phyloP scores from a whole-genome alignment of 371 early-diverging fungal genomes.

The Racocetra persica region DNA sequence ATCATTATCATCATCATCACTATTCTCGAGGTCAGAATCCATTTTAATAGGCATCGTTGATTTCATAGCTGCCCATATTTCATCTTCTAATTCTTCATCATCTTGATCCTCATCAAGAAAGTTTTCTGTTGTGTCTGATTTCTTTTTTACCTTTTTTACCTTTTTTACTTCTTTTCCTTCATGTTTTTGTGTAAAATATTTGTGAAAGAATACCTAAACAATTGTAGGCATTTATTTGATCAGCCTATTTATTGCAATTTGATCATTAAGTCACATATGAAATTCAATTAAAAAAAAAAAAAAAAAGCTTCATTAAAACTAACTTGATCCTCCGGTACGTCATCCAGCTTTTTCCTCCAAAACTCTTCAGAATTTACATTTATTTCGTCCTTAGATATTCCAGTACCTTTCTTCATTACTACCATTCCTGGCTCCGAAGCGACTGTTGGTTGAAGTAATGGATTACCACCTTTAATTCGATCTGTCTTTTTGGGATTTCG shows the following conservation, averaged over 20 bases:
- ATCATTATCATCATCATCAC: too few relatives aligned
- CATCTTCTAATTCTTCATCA: constrained; percentile 59
- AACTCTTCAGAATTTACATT: constrained; percentile 70
- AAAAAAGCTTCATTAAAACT: neutral
- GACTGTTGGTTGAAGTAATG: constrained; percentile 69
- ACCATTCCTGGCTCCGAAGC: constrained; percentile 44
- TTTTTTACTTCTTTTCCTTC: constrained; percentile 45
- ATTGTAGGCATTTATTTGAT: constrained; percentile 24
- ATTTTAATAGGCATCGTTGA: constrained; percentile 56
- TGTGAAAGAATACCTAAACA: constrained; percentile 79
- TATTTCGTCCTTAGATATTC: constrained; percentile 46
- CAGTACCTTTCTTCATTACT: constrained; percentile 53
- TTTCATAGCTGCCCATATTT: constrained; percentile 60
- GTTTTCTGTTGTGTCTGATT: constrained; percentile 52
- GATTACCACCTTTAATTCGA: constrained; percentile 45
- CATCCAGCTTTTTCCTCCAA: constrained; percentile 61
- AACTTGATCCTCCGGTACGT: constrained; percentile 73
- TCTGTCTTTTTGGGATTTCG: constrained; percentile 89
- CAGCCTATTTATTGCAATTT: constrained; percentile 16
- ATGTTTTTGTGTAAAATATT: constrained; percentile 73
- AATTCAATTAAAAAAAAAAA: too few relatives aligned
- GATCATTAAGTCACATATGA: constrained; percentile 8
- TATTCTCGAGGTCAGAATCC: constrained; percentile 58
- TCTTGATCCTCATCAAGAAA: constrained; percentile 54
- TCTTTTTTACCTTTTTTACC: constrained; percentile 57